phyloP scores from a whole-genome alignment of 2,329 filamentous ascomycete species.

The Neonectria faginata region DNA sequence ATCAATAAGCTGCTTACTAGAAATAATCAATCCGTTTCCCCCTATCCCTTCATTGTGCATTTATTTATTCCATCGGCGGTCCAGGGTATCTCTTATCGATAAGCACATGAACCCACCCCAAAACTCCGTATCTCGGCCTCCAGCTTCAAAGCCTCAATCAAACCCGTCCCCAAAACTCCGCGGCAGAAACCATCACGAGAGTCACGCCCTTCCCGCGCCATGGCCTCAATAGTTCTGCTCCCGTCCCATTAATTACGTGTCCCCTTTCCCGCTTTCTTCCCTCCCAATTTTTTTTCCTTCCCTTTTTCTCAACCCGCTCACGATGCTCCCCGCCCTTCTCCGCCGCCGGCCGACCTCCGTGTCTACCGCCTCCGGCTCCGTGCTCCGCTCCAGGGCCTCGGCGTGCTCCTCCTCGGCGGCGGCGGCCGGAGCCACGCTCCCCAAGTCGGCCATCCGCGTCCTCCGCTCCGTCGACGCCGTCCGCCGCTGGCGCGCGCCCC shows the following conservation, averaged over 20 bases:
- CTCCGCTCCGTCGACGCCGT: slow-evolving; percentile 81
- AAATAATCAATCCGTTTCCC: not conserved
- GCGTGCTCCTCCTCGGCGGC: slow-evolving; percentile 34
- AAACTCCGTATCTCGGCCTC: slow-evolving; percentile 18
- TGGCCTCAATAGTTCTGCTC: slow-evolving; percentile 50
- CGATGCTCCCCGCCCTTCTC: slow-evolving; percentile 34
- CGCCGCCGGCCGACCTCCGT: slow-evolving; percentile 27
- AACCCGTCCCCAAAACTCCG: slow-evolving; percentile 58
- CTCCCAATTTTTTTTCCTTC: not conserved
- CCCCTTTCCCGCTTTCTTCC: not conserved
- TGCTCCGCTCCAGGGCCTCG: slow-evolving; percentile 40
- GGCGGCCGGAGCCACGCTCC: slow-evolving; percentile 57
- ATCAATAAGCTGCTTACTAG: too few relatives aligned
- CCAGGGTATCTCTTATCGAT: slow-evolving; percentile 29
- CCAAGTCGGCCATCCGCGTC: slow-evolving; percentile 72
- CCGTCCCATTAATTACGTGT: slow-evolving; percentile 16
- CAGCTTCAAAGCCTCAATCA: slow-evolving; percentile 15
- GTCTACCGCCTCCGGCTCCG: slow-evolving; percentile 19
- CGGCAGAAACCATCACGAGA: slow-evolving; percentile 61
- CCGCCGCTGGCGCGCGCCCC: slow-evolving; percentile 75
- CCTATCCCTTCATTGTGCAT: not conserved
- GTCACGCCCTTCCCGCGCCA: slow-evolving; percentile 36
- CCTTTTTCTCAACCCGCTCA: slow-evolving; percentile 3
- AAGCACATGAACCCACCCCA: slow-evolving; percentile 27
- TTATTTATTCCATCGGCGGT: not conserved